Evolutionary conservation across 2,329 filamentous ascomycete genomes (phyloP).

Genomic region (Aureobasidium melanogenum): DNA sequence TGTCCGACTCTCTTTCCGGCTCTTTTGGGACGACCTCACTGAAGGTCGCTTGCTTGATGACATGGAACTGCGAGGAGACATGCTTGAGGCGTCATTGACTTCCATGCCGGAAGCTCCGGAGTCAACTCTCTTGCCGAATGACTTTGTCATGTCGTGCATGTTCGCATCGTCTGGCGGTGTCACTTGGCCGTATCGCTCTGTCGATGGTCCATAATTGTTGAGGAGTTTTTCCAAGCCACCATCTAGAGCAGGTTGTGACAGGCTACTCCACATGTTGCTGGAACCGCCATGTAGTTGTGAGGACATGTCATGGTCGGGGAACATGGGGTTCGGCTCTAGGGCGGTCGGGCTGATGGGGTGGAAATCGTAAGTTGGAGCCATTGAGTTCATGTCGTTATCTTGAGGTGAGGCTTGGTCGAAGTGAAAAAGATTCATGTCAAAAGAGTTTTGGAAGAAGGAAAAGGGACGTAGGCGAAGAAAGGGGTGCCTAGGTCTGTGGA

Average conservation of each 20-base stretch:
- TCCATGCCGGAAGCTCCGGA: background rate
- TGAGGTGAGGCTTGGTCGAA: background rate
- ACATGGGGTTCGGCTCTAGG: background rate
- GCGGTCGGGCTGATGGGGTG: background rate
- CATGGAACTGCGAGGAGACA: background rate
- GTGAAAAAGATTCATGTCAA: slow-evolving; percentile 12
- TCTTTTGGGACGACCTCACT: background rate
- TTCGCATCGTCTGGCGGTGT: slow-evolving; percentile 28
- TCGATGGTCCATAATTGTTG: background rate
- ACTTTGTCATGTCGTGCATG: background rate
- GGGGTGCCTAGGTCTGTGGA: background rate
- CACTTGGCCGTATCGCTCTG: slow-evolving; percentile 27
- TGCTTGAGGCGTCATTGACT: background rate
- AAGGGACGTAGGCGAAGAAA: background rate
- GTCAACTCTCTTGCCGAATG: background rate
- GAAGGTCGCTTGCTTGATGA: background rate
- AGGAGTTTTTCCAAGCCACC: background rate
- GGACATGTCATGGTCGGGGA: background rate
- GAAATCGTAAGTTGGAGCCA: background rate
- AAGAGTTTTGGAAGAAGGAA: background rate
- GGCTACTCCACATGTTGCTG: background rate
- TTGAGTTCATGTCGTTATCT: background rate
- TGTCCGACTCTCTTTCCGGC: slow-evolving; percentile 16
- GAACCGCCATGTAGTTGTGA: background rate
- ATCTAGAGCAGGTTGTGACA: background rate